These are phyloP conservation scores for Puccinia triticina DNA, from an alignment of 1,284 basidiomycete species.

Conservation along the genomic window DNA sequence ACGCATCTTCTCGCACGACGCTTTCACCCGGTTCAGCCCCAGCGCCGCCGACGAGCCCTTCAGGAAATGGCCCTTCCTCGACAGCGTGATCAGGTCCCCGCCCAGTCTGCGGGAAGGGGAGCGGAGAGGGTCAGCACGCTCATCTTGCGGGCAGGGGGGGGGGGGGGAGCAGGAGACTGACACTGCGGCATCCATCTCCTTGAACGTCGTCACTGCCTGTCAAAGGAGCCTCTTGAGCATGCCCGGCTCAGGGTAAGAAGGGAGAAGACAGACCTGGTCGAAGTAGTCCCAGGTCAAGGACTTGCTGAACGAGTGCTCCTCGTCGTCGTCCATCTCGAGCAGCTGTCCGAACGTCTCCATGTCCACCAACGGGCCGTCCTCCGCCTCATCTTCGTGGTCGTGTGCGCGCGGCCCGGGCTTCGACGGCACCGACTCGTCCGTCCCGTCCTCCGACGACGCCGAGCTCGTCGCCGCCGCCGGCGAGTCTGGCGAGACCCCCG, in stretches of 20 bases:
- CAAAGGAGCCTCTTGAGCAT: background rate
- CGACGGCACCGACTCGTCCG: background rate
- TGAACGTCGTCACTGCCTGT: conserved; percentile 75
- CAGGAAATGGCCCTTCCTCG: conserved; percentile 83
- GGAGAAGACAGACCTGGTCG: conserved; percentile 58
- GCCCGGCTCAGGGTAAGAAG: background rate
- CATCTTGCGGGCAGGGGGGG: background rate
- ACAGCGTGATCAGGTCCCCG: conserved; percentile 69
- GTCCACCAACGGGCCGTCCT: conserved; percentile 70
- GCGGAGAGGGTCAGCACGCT: background rate
- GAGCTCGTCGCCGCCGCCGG: too few relatives aligned
- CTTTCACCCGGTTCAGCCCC: conserved; percentile 77
- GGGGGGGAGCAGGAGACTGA: conserved; percentile 64
- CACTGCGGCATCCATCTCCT: conserved; percentile 76
- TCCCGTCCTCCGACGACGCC: too few relatives aligned
- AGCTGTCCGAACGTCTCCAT: conserved; percentile 81
- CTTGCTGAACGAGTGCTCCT: conserved; percentile 73
- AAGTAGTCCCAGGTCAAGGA: conserved; percentile 81
- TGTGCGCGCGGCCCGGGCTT: too few relatives aligned
- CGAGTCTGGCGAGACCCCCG: too few relatives aligned
- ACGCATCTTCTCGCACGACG: conserved; percentile 80
- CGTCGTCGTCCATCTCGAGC: conserved; percentile 84
- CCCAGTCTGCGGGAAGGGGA: background rate
- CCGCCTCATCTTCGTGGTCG: conserved; percentile 66
- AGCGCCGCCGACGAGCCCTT: conserved; percentile 92